These are phyloP conservation scores for Xylaria sp. DNA, from an alignment of 2,329 filamentous ascomycete species.

Conservation along the genomic window DNA sequence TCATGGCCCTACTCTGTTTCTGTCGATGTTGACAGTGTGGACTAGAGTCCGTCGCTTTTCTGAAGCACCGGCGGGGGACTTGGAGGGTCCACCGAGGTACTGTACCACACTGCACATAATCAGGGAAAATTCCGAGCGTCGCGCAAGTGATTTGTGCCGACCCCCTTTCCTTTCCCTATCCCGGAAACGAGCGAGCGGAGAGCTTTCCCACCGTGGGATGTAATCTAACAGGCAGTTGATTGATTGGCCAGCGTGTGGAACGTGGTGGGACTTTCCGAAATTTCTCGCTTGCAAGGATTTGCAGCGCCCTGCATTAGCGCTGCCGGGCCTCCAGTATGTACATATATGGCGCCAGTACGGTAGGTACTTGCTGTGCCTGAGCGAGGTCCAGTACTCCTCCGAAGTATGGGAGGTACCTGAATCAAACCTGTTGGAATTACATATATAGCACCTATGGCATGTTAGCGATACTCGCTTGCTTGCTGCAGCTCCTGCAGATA, in stretches of 20 bases:
- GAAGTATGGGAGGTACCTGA: constrained; percentile 6
- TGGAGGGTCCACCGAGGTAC: background rate
- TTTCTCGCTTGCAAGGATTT: constrained; percentile 42
- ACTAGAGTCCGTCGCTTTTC: background rate
- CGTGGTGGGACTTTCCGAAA: constrained; percentile 41
- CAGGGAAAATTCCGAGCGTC: background rate
- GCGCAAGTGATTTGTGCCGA: constrained; percentile 16
- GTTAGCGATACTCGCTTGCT: constrained; percentile 11
- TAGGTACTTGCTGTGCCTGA: constrained; percentile 5
- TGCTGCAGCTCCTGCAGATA: constrained; percentile 23
- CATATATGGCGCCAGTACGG: background rate
- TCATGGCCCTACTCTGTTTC: background rate
- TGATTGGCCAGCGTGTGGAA: constrained; percentile 39
- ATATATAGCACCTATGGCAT: background rate
- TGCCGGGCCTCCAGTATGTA: constrained; percentile 34
- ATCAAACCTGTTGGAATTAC: background rate
- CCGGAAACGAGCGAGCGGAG: constrained; percentile 18
- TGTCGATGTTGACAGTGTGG: background rate
- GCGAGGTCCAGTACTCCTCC: constrained; percentile 15
- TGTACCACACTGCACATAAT: background rate
- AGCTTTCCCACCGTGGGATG: constrained; percentile 22
- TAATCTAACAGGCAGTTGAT: constrained; percentile 25
- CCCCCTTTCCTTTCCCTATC: constrained; percentile 35
- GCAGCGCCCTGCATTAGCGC: constrained; percentile 40
- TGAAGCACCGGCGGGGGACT: constrained; percentile 1